phyloP scores from a whole-genome alignment of 2,329 filamentous ascomycete species.

The Botrytis cinerea region DNA sequence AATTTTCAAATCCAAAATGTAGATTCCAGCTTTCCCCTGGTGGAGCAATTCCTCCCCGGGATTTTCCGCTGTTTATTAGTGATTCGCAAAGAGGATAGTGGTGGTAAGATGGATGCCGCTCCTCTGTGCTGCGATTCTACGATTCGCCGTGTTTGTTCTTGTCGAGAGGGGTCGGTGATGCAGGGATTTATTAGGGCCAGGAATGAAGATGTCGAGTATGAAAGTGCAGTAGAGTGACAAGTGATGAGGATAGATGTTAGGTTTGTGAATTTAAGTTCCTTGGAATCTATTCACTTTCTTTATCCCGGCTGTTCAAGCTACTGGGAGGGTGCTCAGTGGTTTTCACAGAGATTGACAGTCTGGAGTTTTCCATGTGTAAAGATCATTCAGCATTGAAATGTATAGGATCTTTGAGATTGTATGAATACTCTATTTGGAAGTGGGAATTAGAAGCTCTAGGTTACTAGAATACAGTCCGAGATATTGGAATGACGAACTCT shows the following conservation, averaged over 20 bases:
- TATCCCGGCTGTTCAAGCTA: rapidly evolving
- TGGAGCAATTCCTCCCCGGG: neutral
- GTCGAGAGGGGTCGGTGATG: neutral
- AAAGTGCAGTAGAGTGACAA: neutral
- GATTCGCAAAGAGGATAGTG: neutral
- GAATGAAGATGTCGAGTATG: neutral
- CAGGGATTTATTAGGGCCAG: neutral
- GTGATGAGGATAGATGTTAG: neutral
- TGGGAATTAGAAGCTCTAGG: rapidly evolving
- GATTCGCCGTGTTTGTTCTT: neutral
- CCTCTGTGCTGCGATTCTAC: neutral
- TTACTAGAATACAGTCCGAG: neutral
- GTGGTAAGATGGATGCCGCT: neutral
- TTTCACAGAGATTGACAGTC: neutral
- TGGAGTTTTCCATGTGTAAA: neutral
- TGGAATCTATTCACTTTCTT: rapidly evolving
- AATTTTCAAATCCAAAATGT: no score
- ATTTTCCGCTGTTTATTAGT: neutral
- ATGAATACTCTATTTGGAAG: neutral
- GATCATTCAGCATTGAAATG: neutral
- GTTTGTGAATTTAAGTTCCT: rapidly evolving
- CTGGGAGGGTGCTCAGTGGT: neutral
- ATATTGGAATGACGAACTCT: neutral
- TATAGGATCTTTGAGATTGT: neutral
- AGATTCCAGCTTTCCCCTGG: no score